Conservation (phyloP, 352 stramenopile genomes). For the Lagenidium giganteum region DNA sequence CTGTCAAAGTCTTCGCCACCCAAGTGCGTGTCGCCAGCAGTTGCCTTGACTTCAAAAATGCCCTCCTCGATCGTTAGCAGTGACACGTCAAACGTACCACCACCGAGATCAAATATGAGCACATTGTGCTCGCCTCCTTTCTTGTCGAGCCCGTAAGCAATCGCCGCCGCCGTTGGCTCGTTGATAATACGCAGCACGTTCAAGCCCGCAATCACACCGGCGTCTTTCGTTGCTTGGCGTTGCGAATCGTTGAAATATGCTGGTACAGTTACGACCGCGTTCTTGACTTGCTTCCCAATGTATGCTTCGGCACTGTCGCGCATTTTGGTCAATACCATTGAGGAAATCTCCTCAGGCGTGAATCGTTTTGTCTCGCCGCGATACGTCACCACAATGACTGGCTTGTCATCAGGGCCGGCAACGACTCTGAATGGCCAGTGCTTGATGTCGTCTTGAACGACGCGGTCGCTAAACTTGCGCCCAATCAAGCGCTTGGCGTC, state of each 20-base stretch:
- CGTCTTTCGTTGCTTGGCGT: constrained; percentile 92
- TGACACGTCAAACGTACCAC: constrained; percentile 89
- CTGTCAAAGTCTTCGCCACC: constrained; percentile 93
- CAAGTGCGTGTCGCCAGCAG: constrained; percentile 87
- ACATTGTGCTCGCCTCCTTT: constrained; percentile 87
- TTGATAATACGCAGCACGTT: constrained; percentile 96
- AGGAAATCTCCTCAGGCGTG: constrained; percentile 74
- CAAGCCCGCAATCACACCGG: constrained; percentile 86
- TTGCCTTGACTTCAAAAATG: constrained; percentile 94
- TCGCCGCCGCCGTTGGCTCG: constrained; percentile 95
- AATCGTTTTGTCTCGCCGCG: constrained; percentile 65
- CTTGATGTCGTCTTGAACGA: constrained; percentile 82
- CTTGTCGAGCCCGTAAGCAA: constrained; percentile 87
- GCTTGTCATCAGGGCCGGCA: constrained; percentile 57
- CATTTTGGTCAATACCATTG: constrained; percentile 78
- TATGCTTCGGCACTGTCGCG: constrained; percentile 54
- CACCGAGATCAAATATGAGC: constrained; percentile 91
- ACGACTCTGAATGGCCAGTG: constrained; percentile 64
- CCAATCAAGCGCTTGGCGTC: constrained; percentile 96
- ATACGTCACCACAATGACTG: constrained; percentile 70
- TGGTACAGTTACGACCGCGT: constrained; percentile 93
- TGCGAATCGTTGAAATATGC: constrained; percentile 97
- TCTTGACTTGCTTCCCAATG: constrained; percentile 53
- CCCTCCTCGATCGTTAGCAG: constrained; percentile 90
- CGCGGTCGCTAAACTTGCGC: constrained; percentile 87